These are phyloP conservation scores for Xylaria sp. DNA, from an alignment of 2,329 filamentous ascomycete species.

Conservation along the genomic window DNA sequence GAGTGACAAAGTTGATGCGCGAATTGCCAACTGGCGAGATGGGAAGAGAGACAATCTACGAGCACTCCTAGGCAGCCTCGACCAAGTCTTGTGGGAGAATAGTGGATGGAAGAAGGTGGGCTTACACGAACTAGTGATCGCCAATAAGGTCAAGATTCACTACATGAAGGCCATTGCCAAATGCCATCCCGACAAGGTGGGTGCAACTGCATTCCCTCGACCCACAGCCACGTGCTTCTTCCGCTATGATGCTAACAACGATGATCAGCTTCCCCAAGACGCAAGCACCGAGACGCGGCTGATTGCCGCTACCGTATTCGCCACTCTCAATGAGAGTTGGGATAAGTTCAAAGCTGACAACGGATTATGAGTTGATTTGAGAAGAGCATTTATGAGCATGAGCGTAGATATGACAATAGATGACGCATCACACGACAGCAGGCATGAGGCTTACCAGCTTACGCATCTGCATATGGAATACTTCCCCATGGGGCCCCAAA, in stretches of 20 bases:
- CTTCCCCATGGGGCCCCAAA: constrained; percentile 20
- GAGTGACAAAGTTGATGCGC: constrained; percentile 84
- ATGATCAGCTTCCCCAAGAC: constrained; percentile 68
- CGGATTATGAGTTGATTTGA: constrained; percentile 59
- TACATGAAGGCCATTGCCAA: constrained; percentile 99
- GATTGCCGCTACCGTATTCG: constrained; percentile 74
- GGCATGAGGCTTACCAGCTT: constrained; percentile 22
- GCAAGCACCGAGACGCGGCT: constrained; percentile 73
- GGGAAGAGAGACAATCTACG: constrained; percentile 94
- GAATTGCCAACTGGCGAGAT: constrained; percentile 82
- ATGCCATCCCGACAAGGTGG: constrained; percentile 98
- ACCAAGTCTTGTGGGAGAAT: constrained; percentile 89
- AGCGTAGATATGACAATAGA: constrained; percentile 30
- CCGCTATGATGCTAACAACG: constrained; percentile 27
- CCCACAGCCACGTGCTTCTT: constrained; percentile 21
- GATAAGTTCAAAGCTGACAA: constrained; percentile 79
- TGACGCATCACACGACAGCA: constrained; percentile 25
- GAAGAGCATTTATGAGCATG: constrained; percentile 11
- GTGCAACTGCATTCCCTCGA: constrained; percentile 43
- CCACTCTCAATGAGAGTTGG: constrained; percentile 77
- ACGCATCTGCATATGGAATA: constrained; percentile 28
- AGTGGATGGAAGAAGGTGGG: constrained; percentile 98
- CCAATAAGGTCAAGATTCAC: constrained; percentile 93
- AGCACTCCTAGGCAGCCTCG: constrained; percentile 85
- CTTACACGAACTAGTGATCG: constrained; percentile 90